Percentiles rank a stretch among this genome's conserved stretches.
Evolutionary conservation across 2,329 filamentous ascomycete genomes (phyloP).

Genomic region (Aphanocladium album): DNA sequence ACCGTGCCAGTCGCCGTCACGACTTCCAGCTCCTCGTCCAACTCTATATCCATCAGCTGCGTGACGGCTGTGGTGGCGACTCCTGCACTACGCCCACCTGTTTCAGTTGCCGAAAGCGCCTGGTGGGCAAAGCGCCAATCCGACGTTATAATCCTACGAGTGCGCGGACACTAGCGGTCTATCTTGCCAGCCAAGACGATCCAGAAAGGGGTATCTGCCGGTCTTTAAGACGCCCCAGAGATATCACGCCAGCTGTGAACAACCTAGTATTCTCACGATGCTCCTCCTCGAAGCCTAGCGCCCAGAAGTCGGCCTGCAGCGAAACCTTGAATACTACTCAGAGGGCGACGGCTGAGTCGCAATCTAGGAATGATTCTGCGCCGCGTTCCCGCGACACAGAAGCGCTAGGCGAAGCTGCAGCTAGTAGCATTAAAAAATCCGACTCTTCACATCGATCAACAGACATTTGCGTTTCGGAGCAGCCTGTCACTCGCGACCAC

Average conservation of each 20-base stretch:
- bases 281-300: slow-evolving; percentile 24
- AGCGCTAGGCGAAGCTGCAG: not conserved
- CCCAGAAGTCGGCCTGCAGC: slow-evolving; percentile 41
- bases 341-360: not conserved
- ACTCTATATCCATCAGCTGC: slow-evolving; percentile 71
- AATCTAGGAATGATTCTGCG: not conserved
- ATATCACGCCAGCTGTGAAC: slow-evolving; percentile 40
- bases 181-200: slow-evolving; percentile 74
- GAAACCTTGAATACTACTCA: not conserved
- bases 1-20: slow-evolving; percentile 56
- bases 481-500: slow-evolving; percentile 48
- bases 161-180: slow-evolving; percentile 73
- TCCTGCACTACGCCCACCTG: slow-evolving; percentile 72
- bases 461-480: slow-evolving; percentile 39
- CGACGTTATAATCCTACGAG: slow-evolving; percentile 77
- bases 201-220: slow-evolving; percentile 66
- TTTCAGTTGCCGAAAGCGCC: slow-evolving; percentile 68
- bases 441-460: not conserved
- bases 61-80: slow-evolving; percentile 67
- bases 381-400: not conserved
- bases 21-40: slow-evolving; percentile 63
- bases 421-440: not conserved
- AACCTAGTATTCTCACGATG: slow-evolving; percentile 39
- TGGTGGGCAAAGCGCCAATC: slow-evolving; percentile 62
- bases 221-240: slow-evolving; percentile 37